Conservation (phyloP, 225 moss, liverwort and hornwort species). For the Pleurozium schreberi region DNA sequence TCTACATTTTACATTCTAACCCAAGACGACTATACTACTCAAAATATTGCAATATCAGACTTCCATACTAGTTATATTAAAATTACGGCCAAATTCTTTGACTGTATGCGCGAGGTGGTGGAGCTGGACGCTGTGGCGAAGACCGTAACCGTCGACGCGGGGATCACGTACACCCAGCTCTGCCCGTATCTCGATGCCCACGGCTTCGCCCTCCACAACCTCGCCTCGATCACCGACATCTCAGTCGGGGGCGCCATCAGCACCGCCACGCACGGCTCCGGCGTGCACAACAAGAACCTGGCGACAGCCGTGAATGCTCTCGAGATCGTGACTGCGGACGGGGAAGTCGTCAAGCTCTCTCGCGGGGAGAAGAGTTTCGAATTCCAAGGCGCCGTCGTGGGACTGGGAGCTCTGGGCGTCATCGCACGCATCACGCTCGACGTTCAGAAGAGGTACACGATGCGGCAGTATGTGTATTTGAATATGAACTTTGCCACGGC, state of each 20-base stretch:
- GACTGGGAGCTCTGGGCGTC: conserved; percentile 25
- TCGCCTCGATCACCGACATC: conserved; percentile 18
- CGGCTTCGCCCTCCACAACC: conserved; percentile 24
- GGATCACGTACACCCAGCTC: conserved; percentile 26
- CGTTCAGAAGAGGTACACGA: conserved; percentile 2
- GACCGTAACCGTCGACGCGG: conserved; percentile 31
- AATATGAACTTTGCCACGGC: background rate
- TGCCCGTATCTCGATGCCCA: conserved; percentile 17
- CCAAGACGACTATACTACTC: background rate
- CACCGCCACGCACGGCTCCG: conserved; percentile 44
- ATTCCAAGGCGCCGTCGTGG: conserved; percentile 11
- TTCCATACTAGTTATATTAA: background rate
- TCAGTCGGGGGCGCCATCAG: conserved; percentile 28
- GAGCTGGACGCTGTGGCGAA: background rate
- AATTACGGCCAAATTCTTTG: background rate
- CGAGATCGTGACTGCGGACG: conserved; percentile 1
- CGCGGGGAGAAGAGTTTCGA: background rate
- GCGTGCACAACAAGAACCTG: conserved; percentile 15
- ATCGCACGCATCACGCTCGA: conserved; percentile 20
- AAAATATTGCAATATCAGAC: background rate
- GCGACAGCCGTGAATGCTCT: conserved; percentile 16
- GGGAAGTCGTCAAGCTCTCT: background rate
- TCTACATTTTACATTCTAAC: background rate
- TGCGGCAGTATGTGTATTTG: conserved; percentile 24
- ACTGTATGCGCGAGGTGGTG: background rate